A percentile compares a stretch with the other conserved stretches of the same genome.
Evolutionary conservation across 176 grass and related monocot species (phyloP).

Genomic region (Alopecurus myosuroides): DNA sequence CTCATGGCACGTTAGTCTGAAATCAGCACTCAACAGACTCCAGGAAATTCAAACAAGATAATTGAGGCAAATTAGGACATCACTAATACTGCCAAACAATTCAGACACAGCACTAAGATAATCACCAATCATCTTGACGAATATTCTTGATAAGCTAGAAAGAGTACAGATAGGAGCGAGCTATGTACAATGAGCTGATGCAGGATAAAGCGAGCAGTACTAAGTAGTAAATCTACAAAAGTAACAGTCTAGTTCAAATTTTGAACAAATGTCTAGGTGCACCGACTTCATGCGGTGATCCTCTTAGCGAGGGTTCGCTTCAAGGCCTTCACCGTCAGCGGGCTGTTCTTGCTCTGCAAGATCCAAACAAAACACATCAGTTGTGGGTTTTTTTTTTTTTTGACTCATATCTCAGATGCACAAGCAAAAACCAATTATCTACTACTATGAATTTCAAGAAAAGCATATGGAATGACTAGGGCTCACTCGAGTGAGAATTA

Average conservation of each 20-base stretch:
- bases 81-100: not conserved
- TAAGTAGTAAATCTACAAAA: conserved; percentile 5
- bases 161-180: conserved; percentile 18
- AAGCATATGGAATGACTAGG: too few relatives aligned
- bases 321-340: conserved; percentile 58
- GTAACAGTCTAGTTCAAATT: conserved; percentile 22
- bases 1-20: too few relatives aligned
- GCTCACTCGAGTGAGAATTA: too few relatives aligned
- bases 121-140: not conserved
- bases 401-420: not conserved
- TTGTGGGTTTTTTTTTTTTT: not conserved
- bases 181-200: conserved; percentile 36
- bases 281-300: conserved; percentile 19
- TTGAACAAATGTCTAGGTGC: not conserved
- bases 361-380: conserved; percentile 5
- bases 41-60: too few relatives aligned
- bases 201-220: not conserved
- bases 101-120: not conserved
- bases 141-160: not conserved
- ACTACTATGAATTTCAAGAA: not conserved
- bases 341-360: conserved; percentile 79
- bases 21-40: too few relatives aligned
- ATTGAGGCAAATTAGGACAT: too few relatives aligned
- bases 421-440: not conserved
- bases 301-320: conserved; percentile 48